Evolutionary conservation across 2,329 filamentous ascomycete species (phyloP).

Genomic region (Aspergillus pseudoterreus): DNA sequence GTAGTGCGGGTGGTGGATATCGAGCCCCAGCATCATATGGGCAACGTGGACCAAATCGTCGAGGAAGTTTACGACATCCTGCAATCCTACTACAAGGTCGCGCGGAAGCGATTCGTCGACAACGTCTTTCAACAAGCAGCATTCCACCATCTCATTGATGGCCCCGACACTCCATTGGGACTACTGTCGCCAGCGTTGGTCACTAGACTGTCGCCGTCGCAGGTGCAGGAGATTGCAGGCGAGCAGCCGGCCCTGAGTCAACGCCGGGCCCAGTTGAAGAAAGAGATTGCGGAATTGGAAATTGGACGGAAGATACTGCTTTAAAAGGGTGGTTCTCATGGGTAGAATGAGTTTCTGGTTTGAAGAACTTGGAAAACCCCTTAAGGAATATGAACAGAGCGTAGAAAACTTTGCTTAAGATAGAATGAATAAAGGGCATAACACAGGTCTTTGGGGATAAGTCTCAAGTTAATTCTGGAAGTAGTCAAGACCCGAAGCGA

Average conservation of each 20-base stretch:
- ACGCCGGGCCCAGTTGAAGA: slow-evolving; percentile 42
- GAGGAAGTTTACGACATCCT: slow-evolving; percentile 60
- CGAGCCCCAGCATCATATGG: slow-evolving; percentile 6
- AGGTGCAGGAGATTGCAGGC: slow-evolving; percentile 56
- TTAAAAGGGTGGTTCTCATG: neutral
- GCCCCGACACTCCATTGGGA: slow-evolving; percentile 49
- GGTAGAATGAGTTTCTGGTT: too few species aligned
- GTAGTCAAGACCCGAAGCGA: too few species aligned
- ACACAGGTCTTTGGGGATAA: too few species aligned
- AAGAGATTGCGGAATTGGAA: slow-evolving; percentile 47
- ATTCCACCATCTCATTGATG: slow-evolving; percentile 52
- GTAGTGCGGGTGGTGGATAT: neutral
- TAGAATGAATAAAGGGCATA: too few species aligned
- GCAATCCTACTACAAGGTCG: slow-evolving; percentile 58
- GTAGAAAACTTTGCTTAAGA: too few species aligned
- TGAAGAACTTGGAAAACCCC: too few species aligned
- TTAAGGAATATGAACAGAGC: too few species aligned
- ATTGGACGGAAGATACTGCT: slow-evolving; percentile 30
- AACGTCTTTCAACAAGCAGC: slow-evolving; percentile 57
- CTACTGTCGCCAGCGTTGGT: slow-evolving; percentile 54
- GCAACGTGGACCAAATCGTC: slow-evolving; percentile 14
- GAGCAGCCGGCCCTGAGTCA: slow-evolving; percentile 48
- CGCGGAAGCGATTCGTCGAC: slow-evolving; percentile 61
- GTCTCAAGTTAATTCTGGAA: too few species aligned
- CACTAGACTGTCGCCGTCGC: slow-evolving; percentile 41